A percentile compares a stretch with the other conserved stretches of the same genome.
Evolutionary conservation across 495 filamentous ascomycete genomes (phyloP).

Genomic region (Aspergillus conjunctus): DNA sequence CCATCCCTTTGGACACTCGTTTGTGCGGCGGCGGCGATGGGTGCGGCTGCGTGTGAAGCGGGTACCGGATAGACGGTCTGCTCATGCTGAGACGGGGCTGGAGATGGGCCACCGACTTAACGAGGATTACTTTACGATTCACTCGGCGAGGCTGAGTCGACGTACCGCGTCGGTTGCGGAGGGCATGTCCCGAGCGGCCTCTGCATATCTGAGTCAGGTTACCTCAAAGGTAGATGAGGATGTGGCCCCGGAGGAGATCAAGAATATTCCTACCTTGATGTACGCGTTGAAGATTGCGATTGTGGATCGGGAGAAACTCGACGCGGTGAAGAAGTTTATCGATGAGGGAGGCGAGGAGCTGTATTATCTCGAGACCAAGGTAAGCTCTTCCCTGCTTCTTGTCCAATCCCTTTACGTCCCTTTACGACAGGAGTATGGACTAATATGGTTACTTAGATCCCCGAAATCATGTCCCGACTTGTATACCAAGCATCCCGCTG

Average conservation of each 20-base stretch:
- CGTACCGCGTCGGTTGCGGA: conserved; percentile 38
- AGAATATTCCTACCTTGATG: conserved; percentile 67
- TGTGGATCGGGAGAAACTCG: conserved; percentile 89
- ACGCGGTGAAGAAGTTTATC: conserved; percentile 77
- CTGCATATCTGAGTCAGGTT: conserved; percentile 36
- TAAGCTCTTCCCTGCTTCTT: conserved; percentile 28
- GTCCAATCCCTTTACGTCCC: conserved; percentile 15
- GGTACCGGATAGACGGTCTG: conserved; percentile 22
- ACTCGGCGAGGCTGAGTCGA: conserved; percentile 46
- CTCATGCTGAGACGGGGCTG: conserved; percentile 33
- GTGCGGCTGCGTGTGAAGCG: conserved; percentile 75
- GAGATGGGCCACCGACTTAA: conserved; percentile 65
- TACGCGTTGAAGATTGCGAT: conserved; percentile 61
- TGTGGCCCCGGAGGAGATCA: conserved; percentile 56
- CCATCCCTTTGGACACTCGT: conserved; percentile 88
- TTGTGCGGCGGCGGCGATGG: conserved; percentile 88
- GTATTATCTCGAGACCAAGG: conserved; percentile 69
- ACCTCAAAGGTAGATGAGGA: conserved; percentile 39
- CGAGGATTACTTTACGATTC: conserved; percentile 86
- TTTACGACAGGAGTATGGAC: neutral
- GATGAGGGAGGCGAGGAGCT: conserved; percentile 79
- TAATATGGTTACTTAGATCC: conserved; percentile 52
- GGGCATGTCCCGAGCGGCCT: conserved; percentile 34
- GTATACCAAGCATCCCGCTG: conserved; percentile 87
- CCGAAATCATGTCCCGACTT: conserved; percentile 80